Base-by-base conservation (phyloP, 805 yeast genomes). In the Saturnispora zaruensis region DNA sequence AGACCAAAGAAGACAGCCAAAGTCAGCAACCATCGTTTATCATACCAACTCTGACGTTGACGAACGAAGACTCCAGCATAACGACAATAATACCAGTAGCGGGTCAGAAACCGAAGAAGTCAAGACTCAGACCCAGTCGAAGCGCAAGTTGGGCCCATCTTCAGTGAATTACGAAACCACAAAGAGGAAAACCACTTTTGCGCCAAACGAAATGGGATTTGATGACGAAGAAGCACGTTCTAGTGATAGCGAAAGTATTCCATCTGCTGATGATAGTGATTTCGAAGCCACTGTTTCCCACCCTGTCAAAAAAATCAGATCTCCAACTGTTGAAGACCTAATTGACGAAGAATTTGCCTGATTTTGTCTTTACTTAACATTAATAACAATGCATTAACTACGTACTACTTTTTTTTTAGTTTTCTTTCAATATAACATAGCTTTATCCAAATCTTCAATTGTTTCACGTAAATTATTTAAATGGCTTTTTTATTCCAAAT, bases 121-220 rank as follows among this genome's bases (percentile, higher is more conserved):
- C 28, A 21, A 38, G 42, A n/a, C 23, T 21, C 26, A 36, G 9
- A 26, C 36, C 18, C 48, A 36, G 20, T 45, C 47, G 33, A 16
- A 33, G 34, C 25, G 26, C n/a, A 45, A 26, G 5, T 36, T 36
- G 20, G 26, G 33, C 25, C 5, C 7, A 24, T 26, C 33, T 25
- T 36, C 53, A 7, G 50, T 61, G 44, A 60, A 64, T 46, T 64
- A 64, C 38, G 55, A 56, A 25, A 64, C 67, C 1, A 45, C 50
- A 20, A 51, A 48, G 6, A 56, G 68, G 41, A 59, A 55, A 44
- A 59, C 66, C 1, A 51, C 48, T 4, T 54, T 62, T 45, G 52
- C 57, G 8, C 64, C 66, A 32, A 34, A 49, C 23, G 46, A 49
- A 23, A 38, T 46, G 8, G 55, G 41, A 13, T 46, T 40, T 30